Evolutionary conservation across 495 filamentous ascomycete genomes (phyloP).

Genomic region (Letharia columbiana): DNA sequence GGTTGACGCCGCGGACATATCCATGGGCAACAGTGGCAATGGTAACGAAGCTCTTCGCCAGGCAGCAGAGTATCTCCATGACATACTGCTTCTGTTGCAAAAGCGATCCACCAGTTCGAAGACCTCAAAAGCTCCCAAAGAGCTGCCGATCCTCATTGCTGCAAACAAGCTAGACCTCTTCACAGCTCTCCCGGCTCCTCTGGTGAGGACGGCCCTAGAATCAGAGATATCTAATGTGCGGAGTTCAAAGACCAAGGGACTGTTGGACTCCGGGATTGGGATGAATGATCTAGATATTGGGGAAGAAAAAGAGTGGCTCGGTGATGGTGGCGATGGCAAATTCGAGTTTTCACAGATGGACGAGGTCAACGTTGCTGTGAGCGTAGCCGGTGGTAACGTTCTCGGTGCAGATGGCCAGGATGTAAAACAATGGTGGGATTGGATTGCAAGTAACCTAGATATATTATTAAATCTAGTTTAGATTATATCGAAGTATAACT

Average conservation of each 20-base stretch:
- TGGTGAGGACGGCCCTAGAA: slow-evolving; percentile 71
- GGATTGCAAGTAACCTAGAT: slow-evolving; percentile 65
- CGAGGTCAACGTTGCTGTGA: slow-evolving; percentile 70
- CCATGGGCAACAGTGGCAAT: slow-evolving; percentile 28
- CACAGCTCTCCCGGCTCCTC: slow-evolving; percentile 72
- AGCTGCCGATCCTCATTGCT: slow-evolving; percentile 69
- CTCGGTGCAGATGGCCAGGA: slow-evolving; percentile 58
- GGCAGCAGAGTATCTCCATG: slow-evolving; percentile 74
- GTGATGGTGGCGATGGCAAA: slow-evolving; percentile 61
- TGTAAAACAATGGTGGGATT: slow-evolving; percentile 77
- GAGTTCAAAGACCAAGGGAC: slow-evolving; percentile 64
- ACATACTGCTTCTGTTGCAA: slow-evolving; percentile 73
- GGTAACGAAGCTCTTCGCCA: slow-evolving; percentile 42
- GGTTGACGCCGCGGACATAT: slow-evolving; percentile 71
- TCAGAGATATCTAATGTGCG: slow-evolving; percentile 74
- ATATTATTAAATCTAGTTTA: too few relatives aligned
- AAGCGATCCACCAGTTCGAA: slow-evolving; percentile 53
- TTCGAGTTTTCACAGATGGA: slow-evolving; percentile 78
- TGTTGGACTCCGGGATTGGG: slow-evolving; percentile 66
- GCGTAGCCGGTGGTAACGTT: slow-evolving; percentile 71
- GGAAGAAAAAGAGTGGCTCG: slow-evolving; percentile 74
- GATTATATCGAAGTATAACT: too few relatives aligned
- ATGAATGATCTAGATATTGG: slow-evolving; percentile 47
- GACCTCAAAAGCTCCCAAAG: slow-evolving; percentile 49
- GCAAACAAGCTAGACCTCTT: slow-evolving; percentile 96